Evolutionary conservation across 192 early-diverging fungal species (phyloP), one percentile per base, ranked within the genome.

Genomic region (Glomus cerebriforme): DNA sequence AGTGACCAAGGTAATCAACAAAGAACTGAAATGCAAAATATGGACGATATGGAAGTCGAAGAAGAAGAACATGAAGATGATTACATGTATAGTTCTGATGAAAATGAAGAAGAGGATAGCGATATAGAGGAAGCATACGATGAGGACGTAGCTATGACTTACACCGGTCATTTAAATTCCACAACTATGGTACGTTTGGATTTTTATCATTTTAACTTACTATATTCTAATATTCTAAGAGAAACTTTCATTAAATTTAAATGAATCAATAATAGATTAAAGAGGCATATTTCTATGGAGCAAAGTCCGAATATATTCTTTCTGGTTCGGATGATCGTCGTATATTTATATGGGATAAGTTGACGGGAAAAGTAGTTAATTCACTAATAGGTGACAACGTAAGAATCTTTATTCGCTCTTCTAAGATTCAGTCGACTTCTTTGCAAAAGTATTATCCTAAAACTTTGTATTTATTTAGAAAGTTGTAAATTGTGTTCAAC

Each of bases 301-400:
- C 89, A 0, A 87, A 91, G 58, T 90, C 89, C 74, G 86, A 87
- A 63, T 93, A 90, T 66, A 82, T 95, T 22, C 87, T 91, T 73
- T 94, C 92, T 9, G 94, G 94, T 1, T 92, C 91, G 4, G 94
- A 95, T 76, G 94, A 93, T 80, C 92, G 94, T 24, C 80, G 84
- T 13, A 73, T 91, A 4, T 92, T 90, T 78, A 75, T 94, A 37
- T 95, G 91, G 91, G 85, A 92, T 71, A 89, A 90, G 78, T 65
- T 79, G 15, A 86, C 91, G 3, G 86, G 87, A 63, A 83, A 84
- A 17, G 73, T 94, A 24, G 59, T 91, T 9, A 90, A 93, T 77
- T 83, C 93, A 49, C 65, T 94, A 29, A 86, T 84, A 54, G 94
- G 89, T 22, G 94, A 95, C 75, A 80, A 65, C 31, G 83, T 84